Base-by-base conservation (phyloP, 352 stramenopile genomes). In the Globisporangium nodosum region DNA sequence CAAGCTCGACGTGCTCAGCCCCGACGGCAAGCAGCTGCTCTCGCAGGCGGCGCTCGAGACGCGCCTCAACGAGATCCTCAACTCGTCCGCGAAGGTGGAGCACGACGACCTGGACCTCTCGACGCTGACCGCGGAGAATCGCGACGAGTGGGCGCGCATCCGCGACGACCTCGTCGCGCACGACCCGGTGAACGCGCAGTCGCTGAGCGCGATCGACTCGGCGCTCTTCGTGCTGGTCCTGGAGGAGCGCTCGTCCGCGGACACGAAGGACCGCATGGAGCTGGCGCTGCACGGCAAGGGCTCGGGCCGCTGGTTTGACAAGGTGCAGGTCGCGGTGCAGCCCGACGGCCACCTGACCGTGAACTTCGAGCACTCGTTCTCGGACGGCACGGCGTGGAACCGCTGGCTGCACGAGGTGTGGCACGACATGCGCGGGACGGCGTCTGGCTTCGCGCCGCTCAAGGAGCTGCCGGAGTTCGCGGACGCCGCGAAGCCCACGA, bases 331-430 rank as follows among this genome's bases (percentile, higher is more conserved):
- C 46, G 91, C 96, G 40, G 82, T 80, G 33, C 79, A 95, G 48
- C 68, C 67, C 16, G 85, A 96, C 58, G 92, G 92, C 20, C 78
- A 90, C 56, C 51, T 97, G 49, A 92, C 82, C 13, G 71, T 97
- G n/a, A 97, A 97, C 71, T 98, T 97, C 63, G 92, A 98, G 65
- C 92, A 98, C 71, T 96, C 90, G 47, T 97, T 96, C 64, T 96
- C 87, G 20, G 92, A 98, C 56, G 92, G 92, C 24, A 97, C 93
- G 47, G 70, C 85, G 3, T 98, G 92, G 92, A 97, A 97, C 67
- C 79, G 92, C 47, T 97, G 90, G 87, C 64, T 98, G 45, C 83
- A 94, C 52, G 92, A 98, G 69, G 88, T 90, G 27, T 96, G 87
- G 86, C 78, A 94, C 64, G 86, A 96, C 66, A 96, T 96, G 80